A percentile compares a stretch with the other conserved stretches of the same genome.
Evolutionary conservation across 2,329 filamentous ascomycete genomes (phyloP).

Genomic region (Nemania sp.): DNA sequence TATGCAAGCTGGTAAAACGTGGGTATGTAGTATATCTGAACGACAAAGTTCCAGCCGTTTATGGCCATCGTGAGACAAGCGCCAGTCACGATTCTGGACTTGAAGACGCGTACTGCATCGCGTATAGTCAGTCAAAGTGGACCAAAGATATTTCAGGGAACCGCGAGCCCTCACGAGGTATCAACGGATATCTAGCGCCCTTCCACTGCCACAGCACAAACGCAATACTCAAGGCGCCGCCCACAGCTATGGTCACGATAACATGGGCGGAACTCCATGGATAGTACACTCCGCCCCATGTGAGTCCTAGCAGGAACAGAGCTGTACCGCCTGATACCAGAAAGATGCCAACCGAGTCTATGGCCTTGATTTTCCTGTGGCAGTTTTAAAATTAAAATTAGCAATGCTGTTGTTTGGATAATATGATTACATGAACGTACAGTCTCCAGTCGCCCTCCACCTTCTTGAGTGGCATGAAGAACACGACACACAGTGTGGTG

Average conservation of each 20-base stretch:
- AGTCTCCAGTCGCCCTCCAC: conserved; percentile 56
- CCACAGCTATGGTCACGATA: conserved; percentile 58
- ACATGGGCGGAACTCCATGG: conserved; percentile 60
- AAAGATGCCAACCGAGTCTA: conserved; percentile 55
- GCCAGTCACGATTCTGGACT: conserved; percentile 56
- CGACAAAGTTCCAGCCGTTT: conserved; percentile 63
- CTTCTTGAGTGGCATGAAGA: conserved; percentile 61
- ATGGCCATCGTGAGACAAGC: conserved; percentile 61
- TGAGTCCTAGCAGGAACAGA: conserved; percentile 54
- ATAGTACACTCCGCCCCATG: conserved; percentile 65
- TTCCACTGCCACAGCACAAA: conserved; percentile 61
- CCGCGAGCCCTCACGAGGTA: conserved; percentile 45
- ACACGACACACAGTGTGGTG: conserved; percentile 52
- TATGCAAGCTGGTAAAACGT: conserved; percentile 53
- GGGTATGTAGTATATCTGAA: conserved; percentile 57
- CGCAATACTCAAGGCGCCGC: conserved; percentile 49
- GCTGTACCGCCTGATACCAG: conserved; percentile 52
- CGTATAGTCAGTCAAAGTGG: conserved; percentile 7
- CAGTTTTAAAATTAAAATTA: background rate
- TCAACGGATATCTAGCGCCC: conserved; percentile 52
- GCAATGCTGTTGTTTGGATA: background rate
- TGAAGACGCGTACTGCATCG: conserved; percentile 56
- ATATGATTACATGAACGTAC: conserved; percentile 33
- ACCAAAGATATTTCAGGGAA: background rate
- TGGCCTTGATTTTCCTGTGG: conserved; percentile 50